Evolutionary conservation across 441 rosid genomes (phyloP), one percentile per base, ranked within the genome.

Genomic region (Jatropha multifida): DNA sequence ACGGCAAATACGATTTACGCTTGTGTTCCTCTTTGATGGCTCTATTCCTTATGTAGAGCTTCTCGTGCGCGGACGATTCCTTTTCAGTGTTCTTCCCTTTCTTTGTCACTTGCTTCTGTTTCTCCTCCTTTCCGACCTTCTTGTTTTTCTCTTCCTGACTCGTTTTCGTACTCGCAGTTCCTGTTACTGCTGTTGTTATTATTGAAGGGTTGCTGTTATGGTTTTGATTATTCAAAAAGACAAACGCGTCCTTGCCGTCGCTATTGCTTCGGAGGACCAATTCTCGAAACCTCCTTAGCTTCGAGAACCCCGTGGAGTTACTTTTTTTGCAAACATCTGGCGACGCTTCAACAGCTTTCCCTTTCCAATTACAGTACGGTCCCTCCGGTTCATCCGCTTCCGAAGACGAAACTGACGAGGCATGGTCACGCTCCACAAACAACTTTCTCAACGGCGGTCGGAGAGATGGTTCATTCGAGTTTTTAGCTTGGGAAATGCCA

Each of bases 251-350:
- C 80, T 86, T 88, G 1, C 97, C 97, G 73, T 95, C 96, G 76
- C 97, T 93, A 65, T 76, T 88, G 80, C 97, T 91, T 72, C 99
- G 80, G 18, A 41, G 49, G 0, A 76, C 84, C 9, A 85, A 80
- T 65, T 87, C 99, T 11, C 93, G 83, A 26, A 93, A 84, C 71
- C 94, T 81, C 94, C 97, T 86, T 0, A 91, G 88, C 86, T 84
- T 95, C 5, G 93, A 91, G 76, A 88, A 93, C 17, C 98, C 98
- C 12, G 97, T 95, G 23, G 98, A 95, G 75, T 88, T 88, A 80
- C 98, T 94, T 85, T 94, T 95, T 82, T 85, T 83, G 71, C 96
- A 91, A 0, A 72, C 61, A 71, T 81, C 88, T 71, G 89, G 81
- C 51, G 90, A 79, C 69, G 86, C 78, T 71, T 48, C 80, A 3